phyloP scores from a whole-genome alignment of 768 basidiomycete species.

The Russula abietina region DNA sequence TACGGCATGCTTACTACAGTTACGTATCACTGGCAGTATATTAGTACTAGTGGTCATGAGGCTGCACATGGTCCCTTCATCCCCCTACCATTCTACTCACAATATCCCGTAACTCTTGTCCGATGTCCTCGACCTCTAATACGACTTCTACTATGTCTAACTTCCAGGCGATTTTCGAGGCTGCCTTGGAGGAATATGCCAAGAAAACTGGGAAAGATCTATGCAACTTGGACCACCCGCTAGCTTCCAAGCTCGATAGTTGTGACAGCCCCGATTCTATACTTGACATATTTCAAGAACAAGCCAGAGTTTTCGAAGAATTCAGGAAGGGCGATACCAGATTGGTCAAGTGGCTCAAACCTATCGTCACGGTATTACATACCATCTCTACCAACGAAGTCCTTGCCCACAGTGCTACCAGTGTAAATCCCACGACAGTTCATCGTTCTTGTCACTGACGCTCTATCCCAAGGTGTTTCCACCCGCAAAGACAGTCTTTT shows the following conservation, averaged over 20 bases:
- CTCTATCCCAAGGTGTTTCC: background rate
- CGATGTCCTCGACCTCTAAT: background rate
- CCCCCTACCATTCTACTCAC: background rate
- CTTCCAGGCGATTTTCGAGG: background rate
- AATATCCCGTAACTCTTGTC: background rate
- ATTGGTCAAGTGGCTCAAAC: background rate
- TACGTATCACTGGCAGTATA: no score
- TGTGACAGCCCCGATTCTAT: no score
- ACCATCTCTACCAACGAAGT: background rate
- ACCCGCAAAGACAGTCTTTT: background rate
- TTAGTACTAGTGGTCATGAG: no score
- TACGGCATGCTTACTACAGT: background rate
- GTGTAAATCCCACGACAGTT: background rate
- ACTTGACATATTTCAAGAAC: background rate
- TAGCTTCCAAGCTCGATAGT: no score
- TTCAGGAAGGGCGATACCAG: background rate
- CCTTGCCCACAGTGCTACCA: background rate
- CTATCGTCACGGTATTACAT: background rate
- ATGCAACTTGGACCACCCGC: no score
- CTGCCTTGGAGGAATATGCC: background rate
- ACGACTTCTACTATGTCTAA: background rate
- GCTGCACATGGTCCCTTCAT: background rate
- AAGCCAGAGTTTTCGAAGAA: background rate
- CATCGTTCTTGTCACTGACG: background rate
- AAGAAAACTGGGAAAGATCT: background rate